Evolutionary conservation across 169 alveolate genomes (phyloP), one percentile per base, ranked within the genome.

Genomic region (Eimeria maxima): DNA sequence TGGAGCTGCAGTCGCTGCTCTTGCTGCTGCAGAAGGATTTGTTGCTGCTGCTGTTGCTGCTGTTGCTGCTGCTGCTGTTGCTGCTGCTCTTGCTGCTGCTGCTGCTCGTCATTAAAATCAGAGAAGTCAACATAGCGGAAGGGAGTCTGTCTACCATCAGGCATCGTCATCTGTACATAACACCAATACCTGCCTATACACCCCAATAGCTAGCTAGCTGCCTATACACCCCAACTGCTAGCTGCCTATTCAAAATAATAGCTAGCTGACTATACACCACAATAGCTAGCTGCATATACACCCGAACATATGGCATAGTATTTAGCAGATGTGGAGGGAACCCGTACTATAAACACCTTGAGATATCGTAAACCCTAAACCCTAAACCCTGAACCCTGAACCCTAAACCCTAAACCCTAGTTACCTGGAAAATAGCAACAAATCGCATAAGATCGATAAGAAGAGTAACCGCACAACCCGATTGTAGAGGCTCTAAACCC

Each of bases 351-450:
- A 18, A 7, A 57, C n/a, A 16, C 67, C 18, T n/a, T n/a, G n/a
- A n/a, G n/a, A 57, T 13, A 18, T 24, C n/a, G n/a, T 57, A 57
- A 57, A 57, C 67, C 24, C 67, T 57, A 57, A 57, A 57, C 67
- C 67, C 67, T 57, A 57, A 57, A 3, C 67, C 67, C 67, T 57
- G 18, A 57, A 57, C 67, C 67, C 67, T 57, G 18, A 71, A 27
- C 81, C 81, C 81, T 29, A 38, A 27, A 71, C 53, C 81, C 81
- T 27, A 27, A 27, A 71, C 81, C 90, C 22, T 8, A n/a, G 47
- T 8, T 22, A 83, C 91, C 91, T 83, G 91, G 74, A 83, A 83
- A 53, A 83, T 33, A n/a, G 91, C 91, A 2, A 83, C 53, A 24
- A 45, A 45, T 44, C 91, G 67, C 73, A 45, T 57, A 4, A 83